phyloP scores from a whole-genome alignment of 768 basidiomycete species.

The Rhizopogon vesiculosus region DNA sequence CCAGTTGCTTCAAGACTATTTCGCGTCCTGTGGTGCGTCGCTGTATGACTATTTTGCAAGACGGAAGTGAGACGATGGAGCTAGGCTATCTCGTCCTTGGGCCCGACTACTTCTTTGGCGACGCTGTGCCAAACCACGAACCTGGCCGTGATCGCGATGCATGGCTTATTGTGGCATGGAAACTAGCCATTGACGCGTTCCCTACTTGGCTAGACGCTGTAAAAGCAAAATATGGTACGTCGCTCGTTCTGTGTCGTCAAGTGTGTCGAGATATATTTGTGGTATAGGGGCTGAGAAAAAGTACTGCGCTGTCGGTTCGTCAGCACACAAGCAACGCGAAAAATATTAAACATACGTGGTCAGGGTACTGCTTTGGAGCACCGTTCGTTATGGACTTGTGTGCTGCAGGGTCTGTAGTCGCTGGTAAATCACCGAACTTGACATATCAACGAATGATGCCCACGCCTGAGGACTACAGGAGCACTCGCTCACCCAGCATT shows the following conservation, averaged over 20 bases:
- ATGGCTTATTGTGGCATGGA: conserved; percentile 33
- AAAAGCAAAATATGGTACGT: conserved; percentile 41
- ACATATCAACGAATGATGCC: not conserved
- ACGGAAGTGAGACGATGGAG: not conserved
- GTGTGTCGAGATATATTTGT: conserved; percentile 9
- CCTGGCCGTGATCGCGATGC: conserved; percentile 22
- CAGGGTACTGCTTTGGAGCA: conserved; percentile 56
- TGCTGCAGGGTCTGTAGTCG: conserved; percentile 36
- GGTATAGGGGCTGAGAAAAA: conserved; percentile 24
- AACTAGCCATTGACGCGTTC: conserved; percentile 31
- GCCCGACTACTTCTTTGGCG: conserved; percentile 58
- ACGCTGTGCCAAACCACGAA: conserved; percentile 33
- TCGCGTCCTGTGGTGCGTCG: conserved; percentile 49
- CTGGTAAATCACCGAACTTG: conserved; percentile 28
- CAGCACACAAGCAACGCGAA: not conserved
- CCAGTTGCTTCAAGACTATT: conserved; percentile 56
- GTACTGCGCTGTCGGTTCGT: conserved; percentile 41
- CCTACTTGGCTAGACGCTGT: conserved; percentile 50
- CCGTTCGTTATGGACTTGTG: conserved; percentile 43
- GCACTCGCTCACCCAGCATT: conserved; percentile 51
- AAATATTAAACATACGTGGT: not conserved
- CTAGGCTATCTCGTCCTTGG: conserved; percentile 55
- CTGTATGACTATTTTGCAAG: not conserved
- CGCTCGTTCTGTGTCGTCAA: not conserved
- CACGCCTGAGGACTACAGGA: conserved; percentile 14